A percentile compares a stretch with the other conserved stretches of the same genome.
phyloP scores from a whole-genome alignment of 2,329 filamentous ascomycete species.

The Diaporthe humulicola region DNA sequence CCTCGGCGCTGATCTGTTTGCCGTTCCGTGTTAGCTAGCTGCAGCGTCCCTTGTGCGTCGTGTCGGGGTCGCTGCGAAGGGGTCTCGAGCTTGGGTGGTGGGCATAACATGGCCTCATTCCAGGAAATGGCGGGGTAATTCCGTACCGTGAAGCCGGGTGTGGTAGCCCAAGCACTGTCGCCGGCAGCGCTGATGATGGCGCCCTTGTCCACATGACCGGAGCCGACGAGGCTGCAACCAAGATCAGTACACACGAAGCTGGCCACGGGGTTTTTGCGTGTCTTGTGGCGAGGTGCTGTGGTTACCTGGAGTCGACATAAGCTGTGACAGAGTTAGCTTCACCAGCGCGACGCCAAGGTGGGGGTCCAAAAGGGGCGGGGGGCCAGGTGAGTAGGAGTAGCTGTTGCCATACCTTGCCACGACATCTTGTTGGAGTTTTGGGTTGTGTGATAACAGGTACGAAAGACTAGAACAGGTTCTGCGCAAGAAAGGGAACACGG shows the following conservation, averaged over 20 bases:
- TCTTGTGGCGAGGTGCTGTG: conserved; percentile 22
- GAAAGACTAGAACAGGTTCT: conserved; percentile 27
- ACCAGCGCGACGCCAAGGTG: conserved; percentile 43
- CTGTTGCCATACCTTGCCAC: conserved; percentile 74
- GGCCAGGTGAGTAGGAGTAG: background rate
- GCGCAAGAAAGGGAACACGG: conserved; percentile 17
- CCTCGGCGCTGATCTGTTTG: conserved; percentile 66
- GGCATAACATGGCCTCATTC: conserved; percentile 8
- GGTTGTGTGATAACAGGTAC: conserved; percentile 38
- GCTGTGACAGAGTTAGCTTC: conserved; percentile 55
- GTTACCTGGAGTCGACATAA: conserved; percentile 66
- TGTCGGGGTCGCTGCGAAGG: background rate
- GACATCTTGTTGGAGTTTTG: conserved; percentile 67
- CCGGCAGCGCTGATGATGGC: conserved; percentile 87
- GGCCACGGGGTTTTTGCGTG: background rate
- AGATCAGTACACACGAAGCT: conserved; percentile 19
- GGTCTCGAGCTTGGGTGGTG: background rate
- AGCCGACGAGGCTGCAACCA: conserved; percentile 78
- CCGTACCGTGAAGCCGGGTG: conserved; percentile 78
- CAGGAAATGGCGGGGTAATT: conserved; percentile 32
- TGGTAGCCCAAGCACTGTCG: conserved; percentile 83
- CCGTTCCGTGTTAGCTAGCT: conserved; percentile 25
- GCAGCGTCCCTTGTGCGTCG: conserved; percentile 45
- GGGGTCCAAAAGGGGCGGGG: conserved; percentile 40
- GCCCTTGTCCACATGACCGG: conserved; percentile 84